Evolutionary conservation across 345 rosid species (phyloP).

Genomic region (Alliaria petiolata): DNA sequence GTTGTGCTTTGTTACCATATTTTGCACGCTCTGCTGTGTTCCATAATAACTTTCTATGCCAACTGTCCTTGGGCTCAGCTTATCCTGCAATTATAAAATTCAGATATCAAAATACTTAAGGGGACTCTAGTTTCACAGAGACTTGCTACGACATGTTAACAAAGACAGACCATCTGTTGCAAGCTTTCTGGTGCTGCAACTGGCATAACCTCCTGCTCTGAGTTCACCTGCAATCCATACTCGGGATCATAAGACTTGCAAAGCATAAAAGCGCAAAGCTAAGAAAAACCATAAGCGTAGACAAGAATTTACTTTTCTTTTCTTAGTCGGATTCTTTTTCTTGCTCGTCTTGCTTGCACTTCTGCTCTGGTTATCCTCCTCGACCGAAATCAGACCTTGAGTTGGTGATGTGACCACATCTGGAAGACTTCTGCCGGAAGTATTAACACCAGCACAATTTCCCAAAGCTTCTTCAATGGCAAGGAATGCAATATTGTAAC

Average conservation of each 20-base stretch:
- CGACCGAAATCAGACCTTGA: slow-evolving; percentile 53
- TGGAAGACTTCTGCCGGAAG: slow-evolving; percentile 46
- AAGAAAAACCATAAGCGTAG: background rate
- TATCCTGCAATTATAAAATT: slow-evolving; percentile 39
- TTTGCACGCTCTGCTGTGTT: slow-evolving; percentile 43
- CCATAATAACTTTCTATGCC: slow-evolving; percentile 49
- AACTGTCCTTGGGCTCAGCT: slow-evolving; percentile 45
- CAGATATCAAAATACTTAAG: background rate
- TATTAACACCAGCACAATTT: slow-evolving; percentile 49
- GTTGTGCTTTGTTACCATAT: slow-evolving; percentile 39
- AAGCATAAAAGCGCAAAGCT: background rate
- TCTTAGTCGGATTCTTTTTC: slow-evolving; percentile 63
- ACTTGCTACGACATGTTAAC: background rate
- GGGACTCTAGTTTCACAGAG: background rate
- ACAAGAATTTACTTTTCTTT: slow-evolving; percentile 49
- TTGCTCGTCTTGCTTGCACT: slow-evolving; percentile 43
- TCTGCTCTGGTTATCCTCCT: slow-evolving; percentile 53
- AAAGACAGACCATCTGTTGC: slow-evolving; percentile 60
- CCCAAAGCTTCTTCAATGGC: slow-evolving; percentile 57
- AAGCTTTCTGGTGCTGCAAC: slow-evolving; percentile 53
- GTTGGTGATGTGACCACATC: slow-evolving; percentile 47
- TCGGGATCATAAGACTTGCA: background rate
- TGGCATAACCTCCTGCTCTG: slow-evolving; percentile 54
- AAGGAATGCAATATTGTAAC: slow-evolving; percentile 51
- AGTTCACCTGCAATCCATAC: slow-evolving; percentile 40